These are phyloP conservation scores for Prunus kanzakura DNA, from an alignment of 306 rosid species.

Conservation along the genomic window DNA sequence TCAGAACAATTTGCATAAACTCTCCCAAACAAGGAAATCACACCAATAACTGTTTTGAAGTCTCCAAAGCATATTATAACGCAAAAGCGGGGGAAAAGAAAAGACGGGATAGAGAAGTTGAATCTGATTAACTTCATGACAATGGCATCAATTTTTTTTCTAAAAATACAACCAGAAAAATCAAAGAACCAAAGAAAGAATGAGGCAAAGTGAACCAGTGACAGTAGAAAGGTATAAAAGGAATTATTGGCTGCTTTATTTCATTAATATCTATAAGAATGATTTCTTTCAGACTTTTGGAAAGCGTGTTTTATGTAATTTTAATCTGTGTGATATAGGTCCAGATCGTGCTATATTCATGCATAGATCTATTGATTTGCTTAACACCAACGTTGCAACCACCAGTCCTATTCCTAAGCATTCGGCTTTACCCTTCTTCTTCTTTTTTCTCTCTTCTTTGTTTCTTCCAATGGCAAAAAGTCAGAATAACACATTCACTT, in stretches of 20 bases:
- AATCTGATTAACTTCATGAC: not conserved
- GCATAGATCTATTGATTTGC: not conserved
- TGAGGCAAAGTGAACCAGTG: not conserved
- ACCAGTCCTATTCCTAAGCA: not conserved
- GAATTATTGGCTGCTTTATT: not conserved
- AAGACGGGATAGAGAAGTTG: not conserved
- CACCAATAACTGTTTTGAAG: not conserved
- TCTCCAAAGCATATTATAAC: not conserved
- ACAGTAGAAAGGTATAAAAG: not conserved
- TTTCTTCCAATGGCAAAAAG: not conserved
- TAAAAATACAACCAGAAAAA: not conserved
- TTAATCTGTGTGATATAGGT: not conserved
- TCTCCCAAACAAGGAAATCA: not conserved
- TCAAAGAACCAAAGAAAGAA: not conserved
- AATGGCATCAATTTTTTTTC: not conserved
- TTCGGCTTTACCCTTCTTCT: not conserved
- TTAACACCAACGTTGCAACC: not conserved
- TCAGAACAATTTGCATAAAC: not conserved
- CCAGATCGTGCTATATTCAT: not conserved
- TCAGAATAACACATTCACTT: not conserved
- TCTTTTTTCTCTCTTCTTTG: not conserved
- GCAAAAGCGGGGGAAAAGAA: not conserved
- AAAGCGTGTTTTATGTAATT: not conserved
- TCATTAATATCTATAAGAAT: not conserved
- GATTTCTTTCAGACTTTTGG: not conserved